A percentile compares a stretch with the other conserved stretches of the same genome.
Evolutionary conservation across 148 eudicot genomes (phyloP).

Genomic region (Arbutus unedo): DNA sequence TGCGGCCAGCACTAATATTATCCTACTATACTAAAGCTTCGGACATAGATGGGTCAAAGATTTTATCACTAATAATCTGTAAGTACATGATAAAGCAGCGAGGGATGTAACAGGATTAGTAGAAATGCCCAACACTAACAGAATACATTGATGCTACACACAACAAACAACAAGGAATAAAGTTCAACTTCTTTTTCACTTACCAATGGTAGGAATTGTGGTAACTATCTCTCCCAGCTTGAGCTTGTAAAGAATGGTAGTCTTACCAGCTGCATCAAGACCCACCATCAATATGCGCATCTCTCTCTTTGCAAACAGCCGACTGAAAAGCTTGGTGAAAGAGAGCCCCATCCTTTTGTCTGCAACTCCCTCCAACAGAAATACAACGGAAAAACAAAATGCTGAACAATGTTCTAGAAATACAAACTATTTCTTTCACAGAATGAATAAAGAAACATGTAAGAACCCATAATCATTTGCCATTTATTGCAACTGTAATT

Average conservation of each 20-base stretch:
- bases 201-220: slow-evolving; percentile 78
- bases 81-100: background rate
- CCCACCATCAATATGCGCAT: slow-evolving; percentile 79
- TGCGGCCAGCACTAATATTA: background rate
- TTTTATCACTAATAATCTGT: background rate
- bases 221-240: slow-evolving; percentile 77
- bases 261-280: slow-evolving; percentile 84
- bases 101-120: background rate
- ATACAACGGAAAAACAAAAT: background rate
- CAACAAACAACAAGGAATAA: background rate
- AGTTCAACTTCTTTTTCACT: slow-evolving; percentile 7
- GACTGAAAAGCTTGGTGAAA: slow-evolving; percentile 66
- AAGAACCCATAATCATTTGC: background rate
- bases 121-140: background rate
- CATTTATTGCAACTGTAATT: background rate
- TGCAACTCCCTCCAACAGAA: slow-evolving; percentile 15
- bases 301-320: slow-evolving; percentile 65
- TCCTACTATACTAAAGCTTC: background rate
- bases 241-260: slow-evolving; percentile 73
- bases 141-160: background rate
- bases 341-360: slow-evolving; percentile 58
- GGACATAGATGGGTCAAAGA: background rate
- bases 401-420: background rate
- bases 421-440: background rate
- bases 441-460: background rate